phyloP scores from a whole-genome alignment of 768 basidiomycete species.

The Naematelia aurantialba region DNA sequence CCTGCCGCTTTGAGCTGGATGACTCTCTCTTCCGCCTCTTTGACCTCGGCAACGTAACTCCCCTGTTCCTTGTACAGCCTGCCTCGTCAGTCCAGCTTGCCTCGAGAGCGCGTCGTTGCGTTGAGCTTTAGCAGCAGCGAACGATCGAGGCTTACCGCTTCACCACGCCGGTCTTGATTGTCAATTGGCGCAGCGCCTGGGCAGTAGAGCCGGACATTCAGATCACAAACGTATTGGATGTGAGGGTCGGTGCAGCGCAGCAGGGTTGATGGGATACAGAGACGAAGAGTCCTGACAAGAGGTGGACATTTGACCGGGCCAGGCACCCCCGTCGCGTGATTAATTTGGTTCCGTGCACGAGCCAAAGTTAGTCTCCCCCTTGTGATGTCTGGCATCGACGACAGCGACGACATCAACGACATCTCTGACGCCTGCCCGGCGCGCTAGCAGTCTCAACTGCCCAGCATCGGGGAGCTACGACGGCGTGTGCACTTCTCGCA shows the following conservation, averaged over 20 bases:
- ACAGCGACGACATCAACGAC: too few relatives aligned
- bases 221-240: too few relatives aligned
- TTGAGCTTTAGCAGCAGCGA: not conserved
- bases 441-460: too few relatives aligned
- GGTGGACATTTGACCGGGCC: not conserved
- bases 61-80: conserved; percentile 40
- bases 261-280: conserved; percentile 2
- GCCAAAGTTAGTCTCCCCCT: too few relatives aligned
- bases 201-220: conserved; percentile 38
- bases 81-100: not conserved
- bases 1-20: conserved; percentile 29
- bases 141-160: conserved; percentile 39
- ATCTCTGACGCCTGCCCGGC: too few relatives aligned
- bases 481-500: too few relatives aligned
- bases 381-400: too few relatives aligned
- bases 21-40: conserved; percentile 21
- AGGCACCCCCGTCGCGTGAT: not conserved
- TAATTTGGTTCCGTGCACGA: not conserved
- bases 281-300: not conserved
- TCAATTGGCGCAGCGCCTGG: conserved; percentile 34
- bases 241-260: too few relatives aligned
- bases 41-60: conserved; percentile 30
- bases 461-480: too few relatives aligned
- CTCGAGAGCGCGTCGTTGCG: not conserved
- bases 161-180: conserved; percentile 43